Base-by-base conservation (phyloP, 306 rosid species). In the Lupinus albus region DNA sequence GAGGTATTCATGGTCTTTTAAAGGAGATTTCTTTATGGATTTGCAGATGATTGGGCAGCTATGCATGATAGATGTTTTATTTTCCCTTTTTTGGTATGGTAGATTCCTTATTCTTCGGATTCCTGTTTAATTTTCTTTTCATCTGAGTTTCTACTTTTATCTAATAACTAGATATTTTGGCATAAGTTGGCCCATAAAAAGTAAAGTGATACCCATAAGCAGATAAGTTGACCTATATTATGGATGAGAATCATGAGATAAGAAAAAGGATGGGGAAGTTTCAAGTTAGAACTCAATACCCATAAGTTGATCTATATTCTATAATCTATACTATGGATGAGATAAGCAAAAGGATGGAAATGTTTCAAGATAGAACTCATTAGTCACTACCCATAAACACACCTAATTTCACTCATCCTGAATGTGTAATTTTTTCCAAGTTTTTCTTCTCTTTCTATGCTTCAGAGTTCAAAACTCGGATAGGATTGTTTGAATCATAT, bases 1-100 rank as follows among this genome's bases (percentile, higher is more conserved):
- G 99, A 93, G 99, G 99, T 93, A 89, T 47, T 59, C 38, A 66
- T 45, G 66, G 64, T 47, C 38, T 33, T 33, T 33, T 8, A 33
- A 33, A 7, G 11, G 44, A 38, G 44, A 1, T 41, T 41, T 11
- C 46, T 11, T 41, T 41, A 41, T 9, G 12, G 46, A 41, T 11
- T 8, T 41, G 30, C 46, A 41, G 46, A 9, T 41, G 46, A 11
- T 41, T 11, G 46, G 46, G 46, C 46, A 41, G 46, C 46, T 11
- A 10, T 41, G 11, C 4, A 0, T 11, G 0, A 39, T 39, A 10
- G 46, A 41, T 41, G 46, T 11, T 41, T 41, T 41, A 41, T 41
- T 41, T 11, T 41, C 46, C 46, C 46, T 41, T 41, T 3, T 41
- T 41, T 41, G n/a, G 10, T 9, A 41, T 41, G 46, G 46, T 2